These are phyloP conservation scores for Neurospora sp. DNA, from an alignment of 495 filamentous ascomycete genomes.

Conservation along the genomic window DNA sequence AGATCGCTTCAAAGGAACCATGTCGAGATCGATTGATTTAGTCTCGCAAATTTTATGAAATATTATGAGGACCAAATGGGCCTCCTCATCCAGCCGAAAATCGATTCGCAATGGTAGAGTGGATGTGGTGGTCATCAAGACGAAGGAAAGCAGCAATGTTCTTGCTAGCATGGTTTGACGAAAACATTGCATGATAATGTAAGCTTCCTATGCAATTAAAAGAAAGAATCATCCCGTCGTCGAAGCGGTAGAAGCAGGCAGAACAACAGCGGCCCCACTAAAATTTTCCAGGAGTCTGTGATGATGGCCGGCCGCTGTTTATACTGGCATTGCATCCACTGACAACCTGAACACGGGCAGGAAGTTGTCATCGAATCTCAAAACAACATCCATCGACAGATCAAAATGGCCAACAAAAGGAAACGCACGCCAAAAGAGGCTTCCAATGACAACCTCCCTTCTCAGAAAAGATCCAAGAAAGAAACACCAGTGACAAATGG, in stretches of 20 bases:
- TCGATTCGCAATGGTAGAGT: not conserved
- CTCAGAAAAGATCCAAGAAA: constrained; percentile 34
- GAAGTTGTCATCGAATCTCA: not conserved
- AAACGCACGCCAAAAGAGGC: constrained; percentile 32
- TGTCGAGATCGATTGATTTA: not conserved
- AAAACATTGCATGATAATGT: not conserved
- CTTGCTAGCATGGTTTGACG: not conserved
- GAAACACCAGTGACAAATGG: constrained; percentile 16
- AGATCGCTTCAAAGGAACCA: not conserved
- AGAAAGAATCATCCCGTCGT: not conserved
- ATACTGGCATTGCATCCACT: not conserved
- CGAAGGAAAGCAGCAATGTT: not conserved
- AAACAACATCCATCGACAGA: not conserved
- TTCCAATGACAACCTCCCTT: constrained; percentile 22
- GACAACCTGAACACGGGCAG: not conserved
- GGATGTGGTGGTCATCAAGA: not conserved
- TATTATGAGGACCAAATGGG: not conserved
- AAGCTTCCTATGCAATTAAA: not conserved
- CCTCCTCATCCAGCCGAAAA: not conserved
- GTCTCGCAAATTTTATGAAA: not conserved
- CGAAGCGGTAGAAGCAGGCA: not conserved
- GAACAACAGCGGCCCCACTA: not conserved
- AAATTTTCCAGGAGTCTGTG: not conserved
- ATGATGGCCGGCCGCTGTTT: not conserved
- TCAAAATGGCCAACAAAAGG: constrained; percentile 30